phyloP scores from a whole-genome alignment of 2,329 filamentous ascomycete genomes.

The Sarocladium brachiariae region DNA sequence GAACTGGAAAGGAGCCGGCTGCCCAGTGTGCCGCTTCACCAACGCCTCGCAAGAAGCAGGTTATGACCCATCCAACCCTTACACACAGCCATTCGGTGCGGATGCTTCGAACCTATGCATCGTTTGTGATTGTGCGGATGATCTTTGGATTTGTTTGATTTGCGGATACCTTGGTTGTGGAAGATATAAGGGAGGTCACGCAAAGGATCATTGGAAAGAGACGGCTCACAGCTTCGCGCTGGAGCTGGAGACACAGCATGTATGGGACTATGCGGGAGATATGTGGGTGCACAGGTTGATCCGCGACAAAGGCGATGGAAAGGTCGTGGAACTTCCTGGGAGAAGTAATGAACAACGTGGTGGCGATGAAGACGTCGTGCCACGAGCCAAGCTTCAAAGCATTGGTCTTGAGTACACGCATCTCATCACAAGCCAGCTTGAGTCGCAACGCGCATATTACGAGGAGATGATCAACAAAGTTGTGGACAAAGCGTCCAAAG shows the following conservation, averaged over 20 bases:
- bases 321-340: constrained; percentile 81
- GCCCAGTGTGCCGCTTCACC: constrained; percentile 90
- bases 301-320: constrained; percentile 86
- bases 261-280: constrained; percentile 97
- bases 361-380: constrained; percentile 59
- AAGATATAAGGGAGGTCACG: constrained; percentile 87
- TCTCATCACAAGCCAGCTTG: constrained; percentile 84
- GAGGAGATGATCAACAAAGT: constrained; percentile 87
- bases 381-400: constrained; percentile 60
- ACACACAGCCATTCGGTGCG: constrained; percentile 50
- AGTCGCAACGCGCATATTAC: constrained; percentile 88
- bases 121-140: constrained; percentile 71
- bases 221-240: constrained; percentile 88
- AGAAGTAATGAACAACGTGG: constrained; percentile 31
- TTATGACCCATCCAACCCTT: constrained; percentile 42
- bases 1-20: constrained; percentile 91
- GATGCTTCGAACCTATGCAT: constrained; percentile 64
- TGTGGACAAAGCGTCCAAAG: constrained; percentile 78
- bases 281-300: constrained; percentile 95
- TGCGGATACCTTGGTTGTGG: constrained; percentile 92
- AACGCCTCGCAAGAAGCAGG: constrained; percentile 32
- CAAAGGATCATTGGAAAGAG: constrained; percentile 87
- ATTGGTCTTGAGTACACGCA: constrained; percentile 95
- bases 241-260: constrained; percentile 86
- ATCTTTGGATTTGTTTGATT: constrained; percentile 93